These are phyloP conservation scores for Vickermania ingenoplastis DNA, from an alignment of 208 protist genomes.

Conservation along the genomic window DNA sequence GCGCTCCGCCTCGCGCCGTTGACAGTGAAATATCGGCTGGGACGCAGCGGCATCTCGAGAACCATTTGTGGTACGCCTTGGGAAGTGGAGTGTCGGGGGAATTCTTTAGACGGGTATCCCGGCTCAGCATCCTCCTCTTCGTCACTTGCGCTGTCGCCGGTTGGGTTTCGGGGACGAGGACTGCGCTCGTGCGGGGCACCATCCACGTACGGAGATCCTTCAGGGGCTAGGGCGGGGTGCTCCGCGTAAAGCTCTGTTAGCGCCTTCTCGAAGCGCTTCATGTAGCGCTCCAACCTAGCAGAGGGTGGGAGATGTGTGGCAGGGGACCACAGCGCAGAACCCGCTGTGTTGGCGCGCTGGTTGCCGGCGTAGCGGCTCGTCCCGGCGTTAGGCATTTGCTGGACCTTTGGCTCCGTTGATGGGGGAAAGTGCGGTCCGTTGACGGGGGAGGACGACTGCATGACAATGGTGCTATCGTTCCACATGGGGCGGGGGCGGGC, in stretches of 20 bases:
- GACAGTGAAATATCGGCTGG: slow-evolving; percentile 7
- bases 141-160: neutral
- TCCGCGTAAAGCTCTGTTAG: slow-evolving; percentile 19
- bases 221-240: neutral
- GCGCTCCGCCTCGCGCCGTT: slow-evolving; percentile 26
- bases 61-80: neutral
- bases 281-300: slow-evolving; percentile 44
- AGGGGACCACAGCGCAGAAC: neutral
- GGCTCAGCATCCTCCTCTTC: neutral
- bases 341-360: neutral
- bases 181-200: neutral
- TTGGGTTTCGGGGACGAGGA: neutral
- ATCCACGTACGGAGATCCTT: slow-evolving; percentile 1
- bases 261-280: slow-evolving; percentile 37
- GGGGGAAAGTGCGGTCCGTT: slow-evolving; percentile 7
- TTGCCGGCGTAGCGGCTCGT: neutral
- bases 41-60: slow-evolving; percentile 9
- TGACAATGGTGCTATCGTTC: slow-evolving; percentile 1
- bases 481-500: slow-evolving; percentile 6
- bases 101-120: neutral
- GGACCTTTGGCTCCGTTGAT: slow-evolving; percentile 4
- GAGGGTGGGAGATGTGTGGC: slow-evolving; percentile 31
- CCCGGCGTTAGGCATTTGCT: slow-evolving; percentile 3
- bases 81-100: neutral
- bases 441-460: neutral